Base-by-base conservation (phyloP, 1,139 yeast genomes). In the Taiozyma sp. region DNA sequence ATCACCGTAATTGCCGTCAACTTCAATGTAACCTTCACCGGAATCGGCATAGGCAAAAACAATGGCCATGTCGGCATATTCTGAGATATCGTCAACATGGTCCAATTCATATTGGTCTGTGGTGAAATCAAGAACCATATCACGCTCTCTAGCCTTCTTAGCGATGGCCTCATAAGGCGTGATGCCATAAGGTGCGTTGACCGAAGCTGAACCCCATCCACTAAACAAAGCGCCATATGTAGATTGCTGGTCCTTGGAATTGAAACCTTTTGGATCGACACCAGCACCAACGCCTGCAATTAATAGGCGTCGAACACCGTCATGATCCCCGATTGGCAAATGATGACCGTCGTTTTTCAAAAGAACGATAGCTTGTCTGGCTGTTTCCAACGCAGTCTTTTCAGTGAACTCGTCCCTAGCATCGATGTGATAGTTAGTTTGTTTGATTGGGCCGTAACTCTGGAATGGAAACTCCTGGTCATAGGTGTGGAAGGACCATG, bases 1-100 rank as follows among this genome's bases (percentile, higher is more conserved):
- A 60, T 81, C 87, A n/a, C 86, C 86, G 59, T 65, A 77, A 56
- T 81, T 81, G 22, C 75, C 77, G 58, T 81, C 86, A 37, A 80
- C 81, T 54, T 72, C 74, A 46, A 79, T 70, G 59, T 73, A 79
- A 0, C 84, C 85, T 65, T 81, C 87, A 16, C 86, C 87, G 10
- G 85, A 76, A 55, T 70, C 66, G 1, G 83, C 72, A 46, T 70
- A 69, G 0, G 77, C 85, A 52, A 81, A 71, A 2, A 81, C 80
- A 30, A 80, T 65, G 6, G 81, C 69, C 63, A 79, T 63, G 57
- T 79, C 84, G 0, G 82, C 79, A 55, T 66, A 68, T 50, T 75
- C 79, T 2, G 82, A 75, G 45, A 70, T 60, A 42, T 75, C 77
- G 44, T 70, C 76, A 7, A 72, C 66, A 49, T 69, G 71, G 6